These are phyloP conservation scores for Backusella tuberculispora DNA, from an alignment of 192 early-diverging fungal species.

Conservation along the genomic window DNA sequence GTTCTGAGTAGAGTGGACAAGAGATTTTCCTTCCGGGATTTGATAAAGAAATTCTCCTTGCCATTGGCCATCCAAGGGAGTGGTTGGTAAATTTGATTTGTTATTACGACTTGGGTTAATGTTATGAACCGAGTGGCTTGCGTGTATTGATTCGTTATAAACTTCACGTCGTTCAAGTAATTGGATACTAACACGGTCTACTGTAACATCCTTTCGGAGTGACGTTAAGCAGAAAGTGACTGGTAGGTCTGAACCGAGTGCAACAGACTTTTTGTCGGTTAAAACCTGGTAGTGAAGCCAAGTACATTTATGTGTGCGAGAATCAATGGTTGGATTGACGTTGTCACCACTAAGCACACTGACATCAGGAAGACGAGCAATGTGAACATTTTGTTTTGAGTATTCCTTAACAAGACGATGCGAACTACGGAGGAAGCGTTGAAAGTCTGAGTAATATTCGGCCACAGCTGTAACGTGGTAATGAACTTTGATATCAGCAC, in stretches of 20 bases:
- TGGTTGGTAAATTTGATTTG: background rate
- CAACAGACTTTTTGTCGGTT: conserved; percentile 1
- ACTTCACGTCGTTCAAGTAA: conserved; percentile 8
- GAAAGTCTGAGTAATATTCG: background rate
- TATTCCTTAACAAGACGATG: background rate
- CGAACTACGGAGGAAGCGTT: background rate
- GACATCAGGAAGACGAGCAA: conserved; percentile 1
- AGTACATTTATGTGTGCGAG: background rate
- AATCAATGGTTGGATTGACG: background rate
- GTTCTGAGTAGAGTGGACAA: conserved; percentile 14
- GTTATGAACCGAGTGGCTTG: background rate
- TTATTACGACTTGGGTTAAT: background rate
- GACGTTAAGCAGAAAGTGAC: background rate
- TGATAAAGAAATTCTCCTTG: background rate
- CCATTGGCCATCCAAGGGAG: background rate
- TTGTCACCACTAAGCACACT: conserved; percentile 9
- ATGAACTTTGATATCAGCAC: conserved; percentile 1
- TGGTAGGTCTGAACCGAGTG: conserved; percentile 1
- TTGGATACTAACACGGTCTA: conserved; percentile 9
- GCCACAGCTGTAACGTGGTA: conserved; percentile 2
- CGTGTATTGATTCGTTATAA: background rate
- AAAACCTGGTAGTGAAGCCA: conserved; percentile 13
- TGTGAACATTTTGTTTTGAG: background rate
- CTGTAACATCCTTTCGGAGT: background rate
- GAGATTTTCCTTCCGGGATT: background rate